These are phyloP conservation scores for Apiotrichum montevideense DNA, from an alignment of 1,284 basidiomycete genomes.

Conservation along the genomic window DNA sequence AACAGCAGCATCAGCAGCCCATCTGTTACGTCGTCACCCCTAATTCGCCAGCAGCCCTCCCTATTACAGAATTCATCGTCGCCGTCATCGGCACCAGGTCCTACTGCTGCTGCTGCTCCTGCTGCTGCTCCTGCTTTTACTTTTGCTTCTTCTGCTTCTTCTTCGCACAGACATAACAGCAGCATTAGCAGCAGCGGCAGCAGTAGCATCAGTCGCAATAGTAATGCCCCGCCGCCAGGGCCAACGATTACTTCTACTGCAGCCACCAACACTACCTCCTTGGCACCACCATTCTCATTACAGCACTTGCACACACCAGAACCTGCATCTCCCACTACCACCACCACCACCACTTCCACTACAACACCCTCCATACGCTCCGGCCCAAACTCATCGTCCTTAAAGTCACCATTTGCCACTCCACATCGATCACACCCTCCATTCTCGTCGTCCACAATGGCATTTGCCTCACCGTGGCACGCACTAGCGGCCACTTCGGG, in stretches of 20 bases:
- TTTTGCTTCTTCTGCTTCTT: background rate
- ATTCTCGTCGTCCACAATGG: background rate
- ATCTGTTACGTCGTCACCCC: no score
- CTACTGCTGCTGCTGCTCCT: no score
- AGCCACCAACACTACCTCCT: no score
- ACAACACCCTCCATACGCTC: no score
- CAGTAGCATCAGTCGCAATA: background rate
- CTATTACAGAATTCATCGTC: background rate
- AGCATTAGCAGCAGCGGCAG: background rate
- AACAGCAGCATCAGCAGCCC: no score
- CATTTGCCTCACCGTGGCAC: constrained; percentile 38
- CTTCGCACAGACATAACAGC: background rate
- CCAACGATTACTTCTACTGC: no score
- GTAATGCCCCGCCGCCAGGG: background rate
- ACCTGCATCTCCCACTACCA: no score
- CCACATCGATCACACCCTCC: background rate
- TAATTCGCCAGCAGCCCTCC: no score
- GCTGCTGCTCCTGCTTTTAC: no score
- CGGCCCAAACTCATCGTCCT: constrained; percentile 1
- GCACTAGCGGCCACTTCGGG: constrained; percentile 42
- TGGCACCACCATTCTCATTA: no score
- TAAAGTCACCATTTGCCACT: constrained; percentile 4
- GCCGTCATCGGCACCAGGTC: background rate
- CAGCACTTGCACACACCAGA: no score
- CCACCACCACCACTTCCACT: no score